Evolutionary conservation across 306 rosid species (phyloP).

Genomic region (Albizia julibrissin): DNA sequence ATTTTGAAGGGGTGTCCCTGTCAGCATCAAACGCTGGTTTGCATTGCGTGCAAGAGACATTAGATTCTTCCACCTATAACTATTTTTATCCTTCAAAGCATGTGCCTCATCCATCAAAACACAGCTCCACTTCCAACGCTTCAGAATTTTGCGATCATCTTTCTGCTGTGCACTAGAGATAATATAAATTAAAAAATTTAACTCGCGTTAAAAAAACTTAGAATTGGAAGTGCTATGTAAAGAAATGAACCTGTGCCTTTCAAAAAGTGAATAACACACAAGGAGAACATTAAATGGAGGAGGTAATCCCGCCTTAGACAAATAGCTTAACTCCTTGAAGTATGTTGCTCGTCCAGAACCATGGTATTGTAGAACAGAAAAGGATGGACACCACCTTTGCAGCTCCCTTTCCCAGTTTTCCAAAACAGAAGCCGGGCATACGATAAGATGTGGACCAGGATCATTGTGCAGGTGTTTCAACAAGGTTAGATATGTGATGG

Average conservation of each 20-base stretch:
- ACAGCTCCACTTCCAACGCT: conserved; percentile 97
- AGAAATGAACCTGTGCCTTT: conserved; percentile 84
- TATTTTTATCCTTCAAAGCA: conserved; percentile 92
- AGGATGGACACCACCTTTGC: conserved; percentile 86
- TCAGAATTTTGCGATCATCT: conserved; percentile 89
- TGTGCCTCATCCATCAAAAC: conserved; percentile 99
- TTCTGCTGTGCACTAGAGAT: conserved; percentile 89
- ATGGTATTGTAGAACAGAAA: conserved; percentile 87
- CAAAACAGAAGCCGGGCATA: conserved; percentile 98
- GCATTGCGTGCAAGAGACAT: conserved; percentile 93
- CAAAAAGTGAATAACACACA: conserved; percentile 95
- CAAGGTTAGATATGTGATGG: conserved; percentile 81
- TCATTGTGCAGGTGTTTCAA: conserved; percentile 79
- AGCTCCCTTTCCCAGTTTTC: conserved; percentile 99
- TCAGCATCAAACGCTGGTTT: conserved; percentile 92
- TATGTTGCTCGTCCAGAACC: conserved; percentile 77
- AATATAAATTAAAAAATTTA: conserved; percentile 39
- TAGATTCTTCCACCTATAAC: conserved; percentile 95
- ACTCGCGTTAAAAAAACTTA: conserved; percentile 9
- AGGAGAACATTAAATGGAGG: conserved; percentile 95
- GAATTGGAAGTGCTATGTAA: neutral
- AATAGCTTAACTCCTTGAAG: conserved; percentile 75
- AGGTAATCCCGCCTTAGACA: conserved; percentile 81
- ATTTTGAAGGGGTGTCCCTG: conserved; percentile 98
- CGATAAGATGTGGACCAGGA: conserved; percentile 97